Evolutionary conservation across 768 basidiomycete genomes (phyloP).

Genomic region (Tricholoma sp.): DNA sequence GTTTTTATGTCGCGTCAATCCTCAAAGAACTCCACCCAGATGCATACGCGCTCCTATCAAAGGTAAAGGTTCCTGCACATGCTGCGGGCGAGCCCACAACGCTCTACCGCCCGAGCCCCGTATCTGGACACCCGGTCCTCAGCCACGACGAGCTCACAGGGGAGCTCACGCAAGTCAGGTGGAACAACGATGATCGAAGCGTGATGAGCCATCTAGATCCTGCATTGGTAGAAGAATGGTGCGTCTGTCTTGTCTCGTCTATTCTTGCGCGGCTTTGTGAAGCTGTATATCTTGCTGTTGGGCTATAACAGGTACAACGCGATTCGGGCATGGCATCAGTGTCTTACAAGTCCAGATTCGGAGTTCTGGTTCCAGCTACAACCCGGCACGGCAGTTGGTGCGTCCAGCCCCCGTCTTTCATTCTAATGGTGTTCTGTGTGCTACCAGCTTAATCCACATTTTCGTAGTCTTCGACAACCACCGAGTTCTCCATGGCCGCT

Average conservation of each 20-base stretch:
- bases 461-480: conserved; percentile 82
- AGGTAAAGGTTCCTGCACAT: conserved; percentile 70
- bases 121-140: conserved; percentile 64
- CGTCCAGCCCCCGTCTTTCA: conserved; percentile 22
- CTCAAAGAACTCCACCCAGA: conserved; percentile 69
- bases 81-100: conserved; percentile 74
- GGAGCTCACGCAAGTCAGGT: conserved; percentile 73
- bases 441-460: not conserved
- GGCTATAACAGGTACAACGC: conserved; percentile 62
- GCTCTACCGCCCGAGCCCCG: conserved; percentile 54
- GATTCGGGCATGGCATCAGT: conserved; percentile 69
- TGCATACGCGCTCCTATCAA: conserved; percentile 63
- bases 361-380: conserved; percentile 91
- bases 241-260: conserved; percentile 4
- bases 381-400: conserved; percentile 82
- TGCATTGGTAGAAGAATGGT: conserved; percentile 72
- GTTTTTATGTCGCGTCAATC: conserved; percentile 85
- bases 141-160: conserved; percentile 55
- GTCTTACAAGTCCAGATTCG: conserved; percentile 73
- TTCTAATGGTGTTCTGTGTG: not conserved
- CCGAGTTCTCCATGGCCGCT: conserved; percentile 92
- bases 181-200: conserved; percentile 94
- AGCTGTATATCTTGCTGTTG: not conserved
- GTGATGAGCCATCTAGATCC: conserved; percentile 60
- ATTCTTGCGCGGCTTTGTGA: not conserved